phyloP scores from a whole-genome alignment of 805 yeast species.

The Metschnikowia lachancei region DNA sequence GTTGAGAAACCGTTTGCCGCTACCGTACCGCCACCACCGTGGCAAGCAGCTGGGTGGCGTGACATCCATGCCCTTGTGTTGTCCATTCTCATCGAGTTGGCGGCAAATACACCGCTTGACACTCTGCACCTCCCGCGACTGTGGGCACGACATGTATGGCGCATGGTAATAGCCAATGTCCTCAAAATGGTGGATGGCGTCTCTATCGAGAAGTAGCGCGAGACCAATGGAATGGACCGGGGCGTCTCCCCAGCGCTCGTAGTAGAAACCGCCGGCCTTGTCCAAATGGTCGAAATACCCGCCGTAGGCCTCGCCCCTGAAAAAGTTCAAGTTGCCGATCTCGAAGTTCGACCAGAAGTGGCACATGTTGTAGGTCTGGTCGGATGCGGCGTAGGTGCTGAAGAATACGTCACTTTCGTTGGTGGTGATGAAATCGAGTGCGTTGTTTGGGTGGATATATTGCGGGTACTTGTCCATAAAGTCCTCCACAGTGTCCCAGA shows the following conservation, averaged over 20 bases:
- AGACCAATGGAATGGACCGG: slow-evolving; percentile 44
- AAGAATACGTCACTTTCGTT: slow-evolving; percentile 33
- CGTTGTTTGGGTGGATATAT: slow-evolving; percentile 45
- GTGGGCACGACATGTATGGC: slow-evolving; percentile 44
- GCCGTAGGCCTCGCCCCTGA: slow-evolving; percentile 45
- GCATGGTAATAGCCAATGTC: slow-evolving; percentile 45
- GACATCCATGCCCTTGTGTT: slow-evolving; percentile 38
- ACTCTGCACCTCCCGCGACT: slow-evolving; percentile 30
- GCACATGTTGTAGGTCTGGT: slow-evolving; percentile 57
- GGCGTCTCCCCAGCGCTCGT: slow-evolving; percentile 62
- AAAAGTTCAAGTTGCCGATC: slow-evolving; percentile 50
- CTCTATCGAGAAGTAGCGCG: slow-evolving; percentile 33
- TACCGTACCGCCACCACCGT: slow-evolving; percentile 74
- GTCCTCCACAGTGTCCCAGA: slow-evolving; percentile 48
- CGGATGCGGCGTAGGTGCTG: slow-evolving; percentile 13
- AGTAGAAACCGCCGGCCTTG: slow-evolving; percentile 50
- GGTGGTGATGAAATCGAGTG: slow-evolving; percentile 46
- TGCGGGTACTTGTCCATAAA: slow-evolving; percentile 48
- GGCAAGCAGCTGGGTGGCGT: slow-evolving; percentile 61
- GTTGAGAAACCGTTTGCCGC: slow-evolving; percentile 56
- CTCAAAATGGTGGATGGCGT: slow-evolving; percentile 43
- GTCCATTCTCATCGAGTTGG: slow-evolving; percentile 15
- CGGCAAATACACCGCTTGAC: slow-evolving; percentile 40
- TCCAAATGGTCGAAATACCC: slow-evolving; percentile 47
- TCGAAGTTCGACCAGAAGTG: slow-evolving; percentile 75